Evolutionary conservation across 2,329 filamentous ascomycete genomes (phyloP).

Genomic region (Arthrinium puccinioides): DNA sequence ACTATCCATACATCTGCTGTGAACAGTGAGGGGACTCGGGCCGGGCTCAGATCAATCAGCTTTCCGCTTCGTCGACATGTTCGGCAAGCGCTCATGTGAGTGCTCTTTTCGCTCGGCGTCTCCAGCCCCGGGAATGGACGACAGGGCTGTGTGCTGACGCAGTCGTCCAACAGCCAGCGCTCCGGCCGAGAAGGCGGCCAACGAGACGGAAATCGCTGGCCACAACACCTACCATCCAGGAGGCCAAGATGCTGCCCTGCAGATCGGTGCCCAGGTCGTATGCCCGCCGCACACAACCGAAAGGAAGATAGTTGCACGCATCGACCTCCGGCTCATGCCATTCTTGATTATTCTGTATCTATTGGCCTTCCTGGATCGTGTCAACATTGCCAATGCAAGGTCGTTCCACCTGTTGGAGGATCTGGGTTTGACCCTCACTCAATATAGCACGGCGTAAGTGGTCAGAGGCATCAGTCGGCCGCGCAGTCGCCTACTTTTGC

Average conservation of each 20-base stretch:
- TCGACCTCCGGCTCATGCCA: constrained; percentile 66
- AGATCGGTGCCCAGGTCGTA: constrained; percentile 12
- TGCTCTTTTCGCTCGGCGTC: not conserved
- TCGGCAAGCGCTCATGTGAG: constrained; percentile 3
- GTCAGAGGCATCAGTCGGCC: not conserved
- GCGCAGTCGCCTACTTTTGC: constrained; percentile 8
- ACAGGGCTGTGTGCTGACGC: too few species aligned
- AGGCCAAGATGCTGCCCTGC: constrained; percentile 8
- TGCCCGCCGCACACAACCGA: constrained; percentile 54
- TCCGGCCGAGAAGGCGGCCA: constrained; percentile 17
- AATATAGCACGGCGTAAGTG: constrained; percentile 59
- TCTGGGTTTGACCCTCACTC: constrained; percentile 46
- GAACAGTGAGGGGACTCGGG: too few species aligned
- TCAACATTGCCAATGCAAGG: constrained; percentile 74
- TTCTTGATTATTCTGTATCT: constrained; percentile 58
- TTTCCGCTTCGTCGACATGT: too few species aligned
- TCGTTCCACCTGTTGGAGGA: constrained; percentile 59
- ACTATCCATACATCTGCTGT: too few species aligned
- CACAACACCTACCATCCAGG: constrained; percentile 21
- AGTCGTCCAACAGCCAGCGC: constrained; percentile 10
- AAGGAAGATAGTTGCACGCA: constrained; percentile 57
- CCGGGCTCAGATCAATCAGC: too few species aligned
- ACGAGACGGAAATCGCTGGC: constrained; percentile 8
- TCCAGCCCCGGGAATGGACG: too few species aligned
- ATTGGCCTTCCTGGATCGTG: constrained; percentile 42